Evolutionary conservation across 345 rosid genomes (phyloP).

Genomic region (Bretschneidera sinensis): DNA sequence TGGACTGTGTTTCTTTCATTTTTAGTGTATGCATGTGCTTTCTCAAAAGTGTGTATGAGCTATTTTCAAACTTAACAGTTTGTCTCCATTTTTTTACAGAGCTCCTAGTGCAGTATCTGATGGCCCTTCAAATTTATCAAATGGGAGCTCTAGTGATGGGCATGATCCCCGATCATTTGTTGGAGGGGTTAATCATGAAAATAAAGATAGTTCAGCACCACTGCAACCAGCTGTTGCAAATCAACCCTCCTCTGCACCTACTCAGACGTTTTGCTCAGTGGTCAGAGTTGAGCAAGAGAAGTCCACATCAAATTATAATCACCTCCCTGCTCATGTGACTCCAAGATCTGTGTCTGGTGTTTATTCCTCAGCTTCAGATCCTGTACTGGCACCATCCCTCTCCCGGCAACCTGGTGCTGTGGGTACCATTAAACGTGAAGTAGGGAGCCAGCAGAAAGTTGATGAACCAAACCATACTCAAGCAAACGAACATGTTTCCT

Average conservation of each 20-base stretch:
- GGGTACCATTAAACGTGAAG: slow-evolving; percentile 24
- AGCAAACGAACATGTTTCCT: slow-evolving; percentile 20
- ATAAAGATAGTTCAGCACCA: slow-evolving; percentile 16
- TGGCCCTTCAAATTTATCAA: slow-evolving; percentile 35
- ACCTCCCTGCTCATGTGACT: slow-evolving; percentile 14
- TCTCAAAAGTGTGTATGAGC: background rate
- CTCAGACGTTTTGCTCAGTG: slow-evolving; percentile 22
- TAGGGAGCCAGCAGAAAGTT: slow-evolving; percentile 22
- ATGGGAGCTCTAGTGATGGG: slow-evolving; percentile 34
- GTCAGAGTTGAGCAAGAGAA: slow-evolving; percentile 33
- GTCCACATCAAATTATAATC: slow-evolving; percentile 18
- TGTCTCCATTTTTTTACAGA: slow-evolving; percentile 26
- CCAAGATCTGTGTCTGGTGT: slow-evolving; percentile 30
- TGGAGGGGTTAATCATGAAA: slow-evolving; percentile 13
- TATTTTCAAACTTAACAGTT: slow-evolving; percentile 1
- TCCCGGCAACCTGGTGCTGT: slow-evolving; percentile 23
- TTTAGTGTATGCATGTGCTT: background rate
- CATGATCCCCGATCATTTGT: slow-evolving; percentile 12
- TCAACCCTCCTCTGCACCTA: slow-evolving; percentile 14
- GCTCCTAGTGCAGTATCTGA: slow-evolving; percentile 22
- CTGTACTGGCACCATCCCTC: slow-evolving; percentile 32
- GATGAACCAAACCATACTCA: slow-evolving; percentile 29
- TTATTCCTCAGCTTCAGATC: slow-evolving; percentile 36
- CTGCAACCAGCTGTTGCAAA: slow-evolving; percentile 13
- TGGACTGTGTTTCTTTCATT: background rate